Evolutionary conservation across 495 filamentous ascomycete genomes (phyloP).

Genomic region (Aspergillus mulundensis): DNA sequence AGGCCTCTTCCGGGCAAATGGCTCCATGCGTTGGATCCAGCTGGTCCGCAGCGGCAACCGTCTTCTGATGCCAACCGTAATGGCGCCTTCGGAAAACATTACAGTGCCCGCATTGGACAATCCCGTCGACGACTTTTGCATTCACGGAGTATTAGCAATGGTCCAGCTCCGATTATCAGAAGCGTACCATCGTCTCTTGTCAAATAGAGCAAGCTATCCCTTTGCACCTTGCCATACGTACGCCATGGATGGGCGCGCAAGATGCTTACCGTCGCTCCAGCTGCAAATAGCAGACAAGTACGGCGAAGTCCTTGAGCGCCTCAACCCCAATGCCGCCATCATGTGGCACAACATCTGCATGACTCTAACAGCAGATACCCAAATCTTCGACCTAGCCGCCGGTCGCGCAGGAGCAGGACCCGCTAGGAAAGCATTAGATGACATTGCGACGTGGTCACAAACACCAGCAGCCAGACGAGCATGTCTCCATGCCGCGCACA

Average conservation of each 20-base stretch:
- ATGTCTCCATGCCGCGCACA: constrained; percentile 49
- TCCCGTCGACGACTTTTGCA: constrained; percentile 35
- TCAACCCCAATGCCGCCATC: constrained; percentile 44
- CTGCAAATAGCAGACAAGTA: constrained; percentile 38
- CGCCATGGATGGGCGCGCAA: constrained; percentile 41
- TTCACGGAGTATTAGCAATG: constrained; percentile 38
- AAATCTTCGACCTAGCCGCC: constrained; percentile 49
- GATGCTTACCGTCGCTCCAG: constrained; percentile 36
- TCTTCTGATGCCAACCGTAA: constrained; percentile 37
- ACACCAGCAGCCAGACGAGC: constrained; percentile 47
- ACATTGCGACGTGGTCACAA: constrained; percentile 49
- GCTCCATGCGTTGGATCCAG: constrained; percentile 45
- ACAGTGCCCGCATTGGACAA: constrained; percentile 33
- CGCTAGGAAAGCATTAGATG: constrained; percentile 44
- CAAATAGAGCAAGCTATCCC: constrained; percentile 35
- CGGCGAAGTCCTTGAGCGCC: constrained; percentile 35
- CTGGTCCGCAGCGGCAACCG: constrained; percentile 36
- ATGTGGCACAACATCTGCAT: constrained; percentile 54
- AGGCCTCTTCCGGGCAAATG: constrained; percentile 42
- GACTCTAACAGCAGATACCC: constrained; percentile 48
- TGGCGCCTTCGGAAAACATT: constrained; percentile 36
- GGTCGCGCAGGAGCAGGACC: constrained; percentile 42
- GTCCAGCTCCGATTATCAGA: constrained; percentile 43
- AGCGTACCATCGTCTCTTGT: constrained; percentile 45
- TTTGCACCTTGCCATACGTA: constrained; percentile 46